phyloP scores from a whole-genome alignment of 2,329 filamentous ascomycete species.

The Magnaporthiopsis incrustans region DNA sequence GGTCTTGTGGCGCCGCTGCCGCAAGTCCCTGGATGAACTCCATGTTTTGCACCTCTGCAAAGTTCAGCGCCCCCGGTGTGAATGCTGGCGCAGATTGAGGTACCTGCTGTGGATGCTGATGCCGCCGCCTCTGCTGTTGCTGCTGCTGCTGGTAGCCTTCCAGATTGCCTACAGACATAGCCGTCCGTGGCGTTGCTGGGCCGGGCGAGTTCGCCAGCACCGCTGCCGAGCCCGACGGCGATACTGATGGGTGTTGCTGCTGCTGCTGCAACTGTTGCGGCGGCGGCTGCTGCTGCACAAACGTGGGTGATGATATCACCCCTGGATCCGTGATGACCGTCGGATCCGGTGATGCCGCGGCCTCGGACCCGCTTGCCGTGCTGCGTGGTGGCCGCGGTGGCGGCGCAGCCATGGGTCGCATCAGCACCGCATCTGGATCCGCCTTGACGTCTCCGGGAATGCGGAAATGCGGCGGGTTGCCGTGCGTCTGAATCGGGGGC shows the following conservation, averaged over 20 bases:
- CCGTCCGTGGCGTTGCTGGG: not conserved
- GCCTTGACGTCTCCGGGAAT: slow-evolving; percentile 24
- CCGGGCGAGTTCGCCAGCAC: slow-evolving; percentile 22
- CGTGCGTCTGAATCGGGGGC: slow-evolving; percentile 29
- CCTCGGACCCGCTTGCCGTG: slow-evolving; percentile 28
- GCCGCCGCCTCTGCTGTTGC: slow-evolving; percentile 23
- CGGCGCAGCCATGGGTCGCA: not conserved
- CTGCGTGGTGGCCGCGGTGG: slow-evolving; percentile 20
- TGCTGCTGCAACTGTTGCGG: slow-evolving; percentile 24
- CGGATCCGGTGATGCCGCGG: slow-evolving; percentile 15
- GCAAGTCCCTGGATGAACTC: slow-evolving; percentile 44
- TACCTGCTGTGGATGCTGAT: slow-evolving; percentile 21
- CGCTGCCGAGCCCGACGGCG: slow-evolving; percentile 10
- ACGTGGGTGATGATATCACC: slow-evolving; percentile 21
- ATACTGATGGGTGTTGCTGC: slow-evolving; percentile 19
- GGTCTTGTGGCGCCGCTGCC: slow-evolving; percentile 16
- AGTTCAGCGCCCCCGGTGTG: slow-evolving; percentile 24
- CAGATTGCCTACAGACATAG: not conserved
- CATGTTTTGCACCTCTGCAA: slow-evolving; percentile 43
- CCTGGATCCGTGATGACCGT: slow-evolving; percentile 13
- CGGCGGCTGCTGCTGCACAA: slow-evolving; percentile 18
- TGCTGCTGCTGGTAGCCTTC: not conserved
- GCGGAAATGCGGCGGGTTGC: slow-evolving; percentile 18
- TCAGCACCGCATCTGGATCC: slow-evolving; percentile 24
- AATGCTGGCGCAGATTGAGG: slow-evolving; percentile 9